Base-by-base conservation (phyloP, 2,329 filamentous ascomycete genomes). In the Ceratocystis albifundus region DNA sequence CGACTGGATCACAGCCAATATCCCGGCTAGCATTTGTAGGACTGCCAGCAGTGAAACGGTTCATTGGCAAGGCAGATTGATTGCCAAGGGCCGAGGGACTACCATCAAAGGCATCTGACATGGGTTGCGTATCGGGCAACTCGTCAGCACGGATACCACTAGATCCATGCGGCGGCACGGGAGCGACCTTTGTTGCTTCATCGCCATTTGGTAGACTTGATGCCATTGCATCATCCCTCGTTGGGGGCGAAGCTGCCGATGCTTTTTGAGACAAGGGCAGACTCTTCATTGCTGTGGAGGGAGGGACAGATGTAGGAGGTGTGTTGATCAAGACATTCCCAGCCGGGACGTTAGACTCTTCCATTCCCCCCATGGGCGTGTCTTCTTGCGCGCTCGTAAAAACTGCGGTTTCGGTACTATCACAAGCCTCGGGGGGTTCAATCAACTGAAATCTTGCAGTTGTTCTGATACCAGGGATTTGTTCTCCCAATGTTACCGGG, bases 141-240 rank as follows among this genome's bases (percentile, higher is more conserved):
- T 44, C 36, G 36, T 55, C 28, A 68, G 73, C 72, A 22, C 73
- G 71, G 53, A 55, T 41, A 28, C 65, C 59, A 8, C 25, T 62
- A 12, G 45, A 6, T n/a, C 22, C 22, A 36, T 57, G 53, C 2
- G 88, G 53, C 2, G 88, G 90, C 4, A 84, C 83, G 69, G 88
- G 85, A 0, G 89, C 90, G 1, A 89, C 92, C 76, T 96, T 94
- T n/a, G 92, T 96, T 0, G 92, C 95, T 1, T 91, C 96, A 1
- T 91, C 93, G 72, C 96, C 91, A 71, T 97, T 96, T 65, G 86
- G 77, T 67, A 82, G 74, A 12, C 81, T 82, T 30, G 81, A 83
- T 15, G 83, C 83, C 3, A 82, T 41, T 41, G 10, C 83, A 65
- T 84, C 77, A 3, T 82, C 84, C 0, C 17, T 20, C 15, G 79